Evolutionary conservation across 2,329 filamentous ascomycete genomes (phyloP), one percentile per base, ranked within the genome.

Genomic region (Sporothrix pallida): DNA sequence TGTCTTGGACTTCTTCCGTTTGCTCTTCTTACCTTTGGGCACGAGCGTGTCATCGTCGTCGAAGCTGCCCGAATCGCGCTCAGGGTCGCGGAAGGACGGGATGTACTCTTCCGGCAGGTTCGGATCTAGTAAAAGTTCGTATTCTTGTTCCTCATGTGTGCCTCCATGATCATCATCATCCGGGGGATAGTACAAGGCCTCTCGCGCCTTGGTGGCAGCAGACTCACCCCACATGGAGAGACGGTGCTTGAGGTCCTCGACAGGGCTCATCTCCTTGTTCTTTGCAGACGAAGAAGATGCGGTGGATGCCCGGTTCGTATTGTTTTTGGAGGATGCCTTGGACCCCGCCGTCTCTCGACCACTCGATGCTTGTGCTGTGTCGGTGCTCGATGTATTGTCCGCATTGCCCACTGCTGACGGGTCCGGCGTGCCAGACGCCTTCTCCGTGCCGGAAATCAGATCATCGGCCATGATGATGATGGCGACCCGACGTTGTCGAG

Each of bases 41-140:
- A 67, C 56, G n/a, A 75, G 9, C 1, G 75, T 63, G 71, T 74
- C 77, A 23, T 78, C 78, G 58, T 77, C 76, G 65, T 78, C 78
- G 72, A 73, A 63, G 60, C 74, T 74, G 52, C 70, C 74, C 42
- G 76, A 73, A 56, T 52, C 76, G 54, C 67, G 75, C 70, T 75
- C 74, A 71, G 68, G 67, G 62, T 77, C 76, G 62, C 72, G 71
- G 15, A 67, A 31, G 48, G 54, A 31, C 54, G 82, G 81, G 42
- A 80, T 78, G 75, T 85, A 83, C 72, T 85, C 84, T 3, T 83
- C 83, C 2, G 86, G 84, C 2, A 85, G 80, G 74, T 86, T 86
- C 0, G 87, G 86, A 76, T 89, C 86, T 77, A 89, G 79, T n/a
- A 90, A 83, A 58, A 87, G 84, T 78, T 89, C 87, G 77, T 87